phyloP scores from a whole-genome alignment of 345 rosid species.

The Erysimum cheiranthoides region DNA sequence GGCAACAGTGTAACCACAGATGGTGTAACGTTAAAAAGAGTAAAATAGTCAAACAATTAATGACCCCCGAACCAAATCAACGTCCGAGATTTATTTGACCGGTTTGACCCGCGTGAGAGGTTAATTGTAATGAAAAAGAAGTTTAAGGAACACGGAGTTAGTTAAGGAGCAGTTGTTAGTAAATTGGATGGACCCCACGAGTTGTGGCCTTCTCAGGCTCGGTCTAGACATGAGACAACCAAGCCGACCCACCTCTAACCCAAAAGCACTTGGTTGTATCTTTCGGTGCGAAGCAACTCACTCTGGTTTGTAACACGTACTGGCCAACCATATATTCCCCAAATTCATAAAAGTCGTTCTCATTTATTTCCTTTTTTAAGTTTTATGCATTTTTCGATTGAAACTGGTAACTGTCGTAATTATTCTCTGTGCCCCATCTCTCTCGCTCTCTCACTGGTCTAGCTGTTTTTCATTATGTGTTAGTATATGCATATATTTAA shows the following conservation, averaged over 20 bases:
- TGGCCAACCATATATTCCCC: constrained; percentile 22
- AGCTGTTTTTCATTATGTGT: not conserved
- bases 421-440: constrained; percentile 9
- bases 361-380: not conserved
- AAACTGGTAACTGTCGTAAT: constrained; percentile 29
- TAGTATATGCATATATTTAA: not conserved
- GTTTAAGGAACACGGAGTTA: constrained; percentile 34
- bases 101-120: constrained; percentile 20
- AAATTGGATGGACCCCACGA: constrained; percentile 32
- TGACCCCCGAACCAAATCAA: constrained; percentile 15
- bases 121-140: constrained; percentile 24
- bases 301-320: constrained; percentile 22
- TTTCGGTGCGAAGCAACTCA: constrained; percentile 38
- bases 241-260: constrained; percentile 39
- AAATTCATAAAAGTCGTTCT: not conserved
- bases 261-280: constrained; percentile 25
- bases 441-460: constrained; percentile 1
- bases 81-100: constrained; percentile 16
- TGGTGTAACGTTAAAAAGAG: constrained; percentile 1
- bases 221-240: constrained; percentile 35
- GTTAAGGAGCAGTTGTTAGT: constrained; percentile 35
- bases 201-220: constrained; percentile 25
- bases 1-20: constrained; percentile 24
- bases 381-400: not conserved
- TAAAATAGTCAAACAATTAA: not conserved